Conservation (phyloP, 2,329 filamentous ascomycete species). For the Botryotinia globosa region DNA sequence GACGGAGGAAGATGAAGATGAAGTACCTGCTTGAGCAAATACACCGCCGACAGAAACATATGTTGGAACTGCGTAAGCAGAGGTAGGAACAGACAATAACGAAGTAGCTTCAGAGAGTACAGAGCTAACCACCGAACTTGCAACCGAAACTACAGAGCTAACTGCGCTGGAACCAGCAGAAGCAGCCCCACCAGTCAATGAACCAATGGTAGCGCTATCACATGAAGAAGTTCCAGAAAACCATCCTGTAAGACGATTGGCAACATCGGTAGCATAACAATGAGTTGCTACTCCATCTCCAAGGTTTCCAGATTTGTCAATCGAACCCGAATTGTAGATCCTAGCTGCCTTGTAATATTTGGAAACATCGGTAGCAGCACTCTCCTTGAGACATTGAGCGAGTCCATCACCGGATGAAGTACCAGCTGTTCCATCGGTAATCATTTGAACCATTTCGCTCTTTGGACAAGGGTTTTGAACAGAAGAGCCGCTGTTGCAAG, state of each 20-base stretch:
- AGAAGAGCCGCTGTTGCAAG: constrained; percentile 26
- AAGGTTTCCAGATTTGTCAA: constrained; percentile 39
- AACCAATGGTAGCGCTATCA: constrained; percentile 22
- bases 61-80: not conserved
- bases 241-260: constrained; percentile 30
- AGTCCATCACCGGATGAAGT: constrained; percentile 34
- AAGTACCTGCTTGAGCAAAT: not conserved
- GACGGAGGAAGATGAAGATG: not conserved
- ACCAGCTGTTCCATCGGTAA: constrained; percentile 36
- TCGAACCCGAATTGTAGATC: constrained; percentile 44
- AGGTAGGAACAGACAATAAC: not conserved
- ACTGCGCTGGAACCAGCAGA: not conserved
- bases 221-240: constrained; percentile 22
- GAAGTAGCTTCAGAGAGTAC: not conserved
- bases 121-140: not conserved
- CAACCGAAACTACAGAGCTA: not conserved
- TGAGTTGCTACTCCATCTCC: constrained; percentile 29
- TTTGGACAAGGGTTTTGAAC: constrained; percentile 22
- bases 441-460: constrained; percentile 35
- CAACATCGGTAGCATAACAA: constrained; percentile 33
- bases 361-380: constrained; percentile 32
- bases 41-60: not conserved
- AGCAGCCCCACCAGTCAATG: constrained; percentile 6
- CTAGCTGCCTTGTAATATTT: constrained; percentile 41
- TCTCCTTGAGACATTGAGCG: constrained; percentile 28